These are phyloP conservation scores for Kluyveromyces starmeri DNA, from an alignment of 805 yeast species.

Conservation along the genomic window DNA sequence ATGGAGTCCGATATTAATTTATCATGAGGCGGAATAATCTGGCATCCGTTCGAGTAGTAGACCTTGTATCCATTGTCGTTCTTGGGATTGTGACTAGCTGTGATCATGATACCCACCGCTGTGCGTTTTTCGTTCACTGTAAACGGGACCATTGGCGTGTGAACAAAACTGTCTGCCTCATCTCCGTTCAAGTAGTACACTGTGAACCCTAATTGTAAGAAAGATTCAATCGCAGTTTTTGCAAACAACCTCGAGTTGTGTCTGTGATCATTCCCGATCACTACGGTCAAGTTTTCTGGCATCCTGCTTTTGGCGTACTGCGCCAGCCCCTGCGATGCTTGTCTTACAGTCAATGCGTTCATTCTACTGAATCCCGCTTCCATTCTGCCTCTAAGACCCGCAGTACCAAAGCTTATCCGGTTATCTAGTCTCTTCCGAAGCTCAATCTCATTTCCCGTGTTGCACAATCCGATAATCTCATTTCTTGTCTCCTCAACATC, in stretches of 20 bases:
- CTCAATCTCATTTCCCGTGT: conserved; percentile 31
- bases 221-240: conserved; percentile 65
- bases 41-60: conserved; percentile 90
- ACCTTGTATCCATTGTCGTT: conserved; percentile 91
- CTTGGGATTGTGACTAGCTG: conserved; percentile 83
- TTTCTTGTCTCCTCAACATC: conserved; percentile 38
- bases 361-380: conserved; percentile 83
- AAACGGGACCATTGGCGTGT: conserved; percentile 92
- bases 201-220: conserved; percentile 54
- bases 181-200: conserved; percentile 47
- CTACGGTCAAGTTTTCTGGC: conserved; percentile 32
- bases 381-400: conserved; percentile 84
- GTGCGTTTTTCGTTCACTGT: conserved; percentile 57
- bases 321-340: conserved; percentile 81
- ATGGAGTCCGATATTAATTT: conserved; percentile 58
- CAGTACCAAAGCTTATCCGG: conserved; percentile 85
- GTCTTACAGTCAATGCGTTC: conserved; percentile 83
- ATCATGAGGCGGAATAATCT: conserved; percentile 91
- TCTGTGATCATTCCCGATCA: conserved; percentile 89
- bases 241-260: conserved; percentile 76
- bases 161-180: conserved; percentile 35
- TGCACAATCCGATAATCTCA: conserved; percentile 44
- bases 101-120: conserved; percentile 83
- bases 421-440: conserved; percentile 43
- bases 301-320: conserved; percentile 33